Base-by-base conservation (phyloP, 257 asterid species). In the Solanum paucissectum region DNA sequence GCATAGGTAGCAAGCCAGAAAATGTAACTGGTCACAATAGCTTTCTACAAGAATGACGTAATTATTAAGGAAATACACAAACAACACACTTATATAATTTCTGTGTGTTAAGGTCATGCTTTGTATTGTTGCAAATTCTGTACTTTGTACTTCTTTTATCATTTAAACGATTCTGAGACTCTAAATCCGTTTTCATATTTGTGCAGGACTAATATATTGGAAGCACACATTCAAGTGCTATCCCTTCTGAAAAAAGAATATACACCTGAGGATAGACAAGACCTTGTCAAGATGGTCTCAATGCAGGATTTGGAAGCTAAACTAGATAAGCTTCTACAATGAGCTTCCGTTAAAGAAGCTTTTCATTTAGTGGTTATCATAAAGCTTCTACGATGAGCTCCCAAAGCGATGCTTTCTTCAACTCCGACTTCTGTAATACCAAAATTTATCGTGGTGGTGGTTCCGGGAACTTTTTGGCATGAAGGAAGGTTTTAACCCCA, bases 141-240 rank as follows among this genome's bases (percentile, higher is more conserved):
- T 58, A 44, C 75, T 42, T 29, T 87, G 77, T 72, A 88, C 76
- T 20, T 75, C 8, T 12, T 12, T 64, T 83, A 74, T 83, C 14
- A 18, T 74, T 52, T 52, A 18, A 79, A 62, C 16, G 49, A 20
- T 37, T 38, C 75, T 20, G 6, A 58, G 14, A 9, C 64, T 81
- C n/a, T 23, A 34, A 33, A 4, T 40, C 64, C 5, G n/a, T 72
- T 72, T 46, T 40, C 21, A 49, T 33, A 58, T 32, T 71, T 34
- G 12, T 93, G 93, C 96, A 96, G 99, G 96, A 94, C 97, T 81
- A 96, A 97, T 89, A 95, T 97, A 73, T 83, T 97, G 12, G 99
- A 97, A 92, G 99, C 98, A 12, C 98, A 97, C 88, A 82, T 85
- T 84, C 99, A 97, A 94, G 94, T 97, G 23, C 94, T 90, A 66